Conservation (phyloP, 768 basidiomycete genomes). For the Leucocoprinus sp. region DNA sequence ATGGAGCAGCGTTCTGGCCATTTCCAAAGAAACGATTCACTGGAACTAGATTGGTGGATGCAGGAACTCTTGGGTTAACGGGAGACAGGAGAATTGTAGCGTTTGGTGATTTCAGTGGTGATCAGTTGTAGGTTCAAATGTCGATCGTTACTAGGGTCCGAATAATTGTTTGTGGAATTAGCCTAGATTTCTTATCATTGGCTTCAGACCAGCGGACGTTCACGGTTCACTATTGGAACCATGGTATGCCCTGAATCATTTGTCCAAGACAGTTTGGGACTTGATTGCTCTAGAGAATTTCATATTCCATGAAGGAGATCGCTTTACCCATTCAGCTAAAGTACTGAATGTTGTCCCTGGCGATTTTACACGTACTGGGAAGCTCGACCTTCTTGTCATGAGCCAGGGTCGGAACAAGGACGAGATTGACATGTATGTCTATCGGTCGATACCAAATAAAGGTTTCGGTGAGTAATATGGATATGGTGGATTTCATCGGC, state of each 20-base stretch:
- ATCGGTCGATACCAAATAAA: constrained; percentile 51
- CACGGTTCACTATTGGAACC: constrained; percentile 75
- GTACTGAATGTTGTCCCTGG: constrained; percentile 85
- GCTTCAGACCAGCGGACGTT: constrained; percentile 69
- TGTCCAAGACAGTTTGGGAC: neutral
- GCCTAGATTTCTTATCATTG: constrained; percentile 75
- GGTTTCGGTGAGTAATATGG: constrained; percentile 54
- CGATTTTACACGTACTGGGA: constrained; percentile 90
- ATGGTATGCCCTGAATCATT: constrained; percentile 38
- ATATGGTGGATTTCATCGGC: neutral
- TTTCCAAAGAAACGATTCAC: constrained; percentile 82
- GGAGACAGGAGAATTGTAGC: constrained; percentile 72
- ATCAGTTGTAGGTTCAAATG: constrained; percentile 69
- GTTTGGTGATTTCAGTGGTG: constrained; percentile 93
- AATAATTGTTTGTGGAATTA: constrained; percentile 21
- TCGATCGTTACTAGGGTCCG: neutral
- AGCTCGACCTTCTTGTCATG: constrained; percentile 87
- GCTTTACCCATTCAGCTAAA: constrained; percentile 45
- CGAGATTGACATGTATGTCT: constrained; percentile 62
- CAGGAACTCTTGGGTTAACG: constrained; percentile 73
- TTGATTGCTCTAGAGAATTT: constrained; percentile 43
- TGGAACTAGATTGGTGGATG: constrained; percentile 70
- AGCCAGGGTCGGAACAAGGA: constrained; percentile 40
- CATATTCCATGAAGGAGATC: constrained; percentile 38
- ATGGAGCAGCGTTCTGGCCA: constrained; percentile 48